Percentiles rank a stretch among this genome's conserved stretches.
Conservation (phyloP, 2,329 filamentous ascomycete genomes). For the Coccinonectria pachysandricola region DNA sequence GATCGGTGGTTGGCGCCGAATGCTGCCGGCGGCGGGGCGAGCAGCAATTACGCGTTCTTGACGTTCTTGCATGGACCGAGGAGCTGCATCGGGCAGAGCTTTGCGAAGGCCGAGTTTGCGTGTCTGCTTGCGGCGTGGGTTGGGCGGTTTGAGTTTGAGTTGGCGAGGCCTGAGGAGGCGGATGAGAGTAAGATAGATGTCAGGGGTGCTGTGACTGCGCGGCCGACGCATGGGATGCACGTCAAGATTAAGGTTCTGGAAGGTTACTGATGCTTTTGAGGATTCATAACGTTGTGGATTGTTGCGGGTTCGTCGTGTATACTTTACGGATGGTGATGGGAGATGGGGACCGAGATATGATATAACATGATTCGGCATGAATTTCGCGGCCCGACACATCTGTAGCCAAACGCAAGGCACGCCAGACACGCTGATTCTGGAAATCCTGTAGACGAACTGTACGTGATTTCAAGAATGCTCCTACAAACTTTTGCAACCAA, state of each 20-base stretch:
- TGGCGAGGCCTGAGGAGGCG: background rate
- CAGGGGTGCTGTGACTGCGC: background rate
- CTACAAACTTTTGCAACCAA: too few relatives aligned
- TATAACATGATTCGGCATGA: too few relatives aligned
- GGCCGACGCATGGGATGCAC: constrained; percentile 52
- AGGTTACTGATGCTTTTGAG: constrained; percentile 45
- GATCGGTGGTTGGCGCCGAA: too few relatives aligned
- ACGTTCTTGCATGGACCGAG: constrained; percentile 82
- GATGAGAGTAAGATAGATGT: background rate
- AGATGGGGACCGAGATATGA: too few relatives aligned
- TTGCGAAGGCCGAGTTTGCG: constrained; percentile 77
- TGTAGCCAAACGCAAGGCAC: too few relatives aligned
- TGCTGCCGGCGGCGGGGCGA: constrained; percentile 59
- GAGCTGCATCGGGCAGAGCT: constrained; percentile 73
- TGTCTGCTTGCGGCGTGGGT: constrained; percentile 70
- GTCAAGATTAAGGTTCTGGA: constrained; percentile 57
- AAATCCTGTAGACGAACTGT: too few relatives aligned
- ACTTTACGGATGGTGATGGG: too few relatives aligned
- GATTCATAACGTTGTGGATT: too few relatives aligned
- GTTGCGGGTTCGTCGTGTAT: too few relatives aligned
- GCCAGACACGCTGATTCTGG: too few relatives aligned
- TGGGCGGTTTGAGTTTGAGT: constrained; percentile 20
- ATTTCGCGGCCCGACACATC: too few relatives aligned
- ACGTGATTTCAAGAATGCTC: too few relatives aligned
- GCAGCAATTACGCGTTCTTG: constrained; percentile 65